Evolutionary conservation across 805 yeast species (phyloP), one percentile per base, ranked within the genome.

Genomic region (Wickerhamiella kurtzmanii): DNA sequence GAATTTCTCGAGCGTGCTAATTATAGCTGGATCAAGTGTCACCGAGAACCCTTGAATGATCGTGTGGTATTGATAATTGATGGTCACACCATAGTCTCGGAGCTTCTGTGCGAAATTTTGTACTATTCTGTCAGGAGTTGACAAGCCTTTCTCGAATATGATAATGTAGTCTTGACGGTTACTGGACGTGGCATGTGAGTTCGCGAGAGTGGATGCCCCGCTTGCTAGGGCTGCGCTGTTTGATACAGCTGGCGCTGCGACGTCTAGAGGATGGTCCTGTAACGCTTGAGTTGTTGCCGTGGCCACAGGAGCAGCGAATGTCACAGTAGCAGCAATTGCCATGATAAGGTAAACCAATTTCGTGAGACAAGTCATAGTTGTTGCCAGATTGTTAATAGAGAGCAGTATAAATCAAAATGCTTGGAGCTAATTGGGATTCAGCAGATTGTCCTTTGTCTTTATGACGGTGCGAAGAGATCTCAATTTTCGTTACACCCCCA

Each of bases 21-120:
- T 8, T 5, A 21, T 15, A 6, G 22, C 22, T 21, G 41, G 41
- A 5, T 13, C 22, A 6, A 38, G 18, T 3, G 61, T 61, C 47
- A 72, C 63, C 4, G 74, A 63, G 56, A 73, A 73, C 1, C 79
- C 79, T 47, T 72, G 69, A 37, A 74, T 59, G 11, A 72, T 63
- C 2, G 68, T 64, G 43, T 62, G 56, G 58, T 71, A 74, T 48
- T 73, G 76, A 51, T 71, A 73, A 16, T 69, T 68, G 43, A 75
- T 65, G 16, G 51, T 54, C 3, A 74, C 78, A 5, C 76, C 76
- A 5, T 69, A 48, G 11, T 58, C 55, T 37, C 58, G 52, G 22
- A 73, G 62, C 28, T 62, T 53, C 11, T 56, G 46, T 43, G 64
- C 67, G 8, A 72, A 60, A 2, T 58, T 56, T 3, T 58, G 54